phyloP scores from a whole-genome alignment of 2,329 filamentous ascomycete species.

The Ophiostoma fasciatum region DNA sequence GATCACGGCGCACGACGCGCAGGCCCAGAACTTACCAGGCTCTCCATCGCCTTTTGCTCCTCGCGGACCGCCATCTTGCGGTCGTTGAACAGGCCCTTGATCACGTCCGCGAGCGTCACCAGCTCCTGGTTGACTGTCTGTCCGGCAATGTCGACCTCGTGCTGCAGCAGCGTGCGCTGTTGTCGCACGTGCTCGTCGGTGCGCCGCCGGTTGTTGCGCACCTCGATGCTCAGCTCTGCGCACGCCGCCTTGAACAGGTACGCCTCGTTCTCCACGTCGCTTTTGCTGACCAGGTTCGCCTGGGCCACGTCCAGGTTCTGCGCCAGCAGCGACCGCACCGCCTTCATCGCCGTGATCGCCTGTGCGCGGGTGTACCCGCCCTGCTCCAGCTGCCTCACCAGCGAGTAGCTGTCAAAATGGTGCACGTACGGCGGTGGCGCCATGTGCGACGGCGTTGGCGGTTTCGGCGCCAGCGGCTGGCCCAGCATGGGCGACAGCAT shows the following conservation, averaged over 20 bases:
- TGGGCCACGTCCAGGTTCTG: constrained; percentile 71
- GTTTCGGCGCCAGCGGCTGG: constrained; percentile 16
- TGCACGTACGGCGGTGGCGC: constrained; percentile 72
- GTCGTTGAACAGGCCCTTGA: constrained; percentile 95
- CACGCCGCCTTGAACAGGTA: constrained; percentile 93
- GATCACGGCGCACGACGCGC: not conserved
- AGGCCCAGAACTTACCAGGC: constrained; percentile 39
- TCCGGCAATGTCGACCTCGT: constrained; percentile 84
- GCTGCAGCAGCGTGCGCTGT: constrained; percentile 73
- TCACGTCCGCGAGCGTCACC: constrained; percentile 65
- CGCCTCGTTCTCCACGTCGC: constrained; percentile 84
- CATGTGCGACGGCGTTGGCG: constrained; percentile 45
- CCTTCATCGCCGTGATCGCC: constrained; percentile 83
- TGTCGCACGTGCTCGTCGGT: constrained; percentile 71
- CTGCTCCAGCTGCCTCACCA: constrained; percentile 63
- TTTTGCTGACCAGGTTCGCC: constrained; percentile 70
- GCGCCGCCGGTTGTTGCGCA: constrained; percentile 60
- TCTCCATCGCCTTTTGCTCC: constrained; percentile 74
- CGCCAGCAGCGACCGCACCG: constrained; percentile 60
- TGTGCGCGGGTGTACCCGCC: constrained; percentile 62
- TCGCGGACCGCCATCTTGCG: constrained; percentile 82
- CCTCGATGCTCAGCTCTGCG: constrained; percentile 77
- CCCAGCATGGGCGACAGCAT: not conserved
- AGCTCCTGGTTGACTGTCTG: constrained; percentile 79
- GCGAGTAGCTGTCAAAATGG: constrained; percentile 87